Base-by-base conservation (phyloP, 176 grass and related monocot genomes). In the Lolium multiflorum region DNA sequence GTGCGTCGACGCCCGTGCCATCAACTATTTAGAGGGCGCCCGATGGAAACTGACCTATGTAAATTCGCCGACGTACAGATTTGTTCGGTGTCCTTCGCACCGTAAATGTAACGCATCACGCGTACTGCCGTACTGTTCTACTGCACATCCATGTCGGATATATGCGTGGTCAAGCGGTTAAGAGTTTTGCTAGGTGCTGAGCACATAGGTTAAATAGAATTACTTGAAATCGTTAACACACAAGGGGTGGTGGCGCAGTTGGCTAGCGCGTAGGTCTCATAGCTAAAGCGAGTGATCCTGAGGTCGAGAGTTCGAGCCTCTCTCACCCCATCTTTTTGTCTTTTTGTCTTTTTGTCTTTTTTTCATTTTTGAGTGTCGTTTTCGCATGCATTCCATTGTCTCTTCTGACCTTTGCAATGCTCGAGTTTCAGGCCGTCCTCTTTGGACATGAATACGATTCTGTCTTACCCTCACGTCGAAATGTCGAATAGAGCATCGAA, bases 261-360 rank as follows among this genome's bases (percentile, higher is more conserved):
- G 85, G 93, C 87, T 95, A 93, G 92, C 85, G 89, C 91, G 85
- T 93, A 93, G 89, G 84, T 94, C 89, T 91, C 84, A 85, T 95
- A 94, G 91, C 86, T 86, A 26, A 37, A 20, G 15, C 2, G 95
- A 92, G 91, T 89, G 1, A 95, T 95, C 95, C 91, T 94, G 93
- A 95, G 96, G 91, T 98, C 93, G 93, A 92, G 89, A 98, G 96
- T 94, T 95, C 93, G 86, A 95, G 90, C 96, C 93, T 95, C 93
- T 98, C 91, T 92, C 96, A 89, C 88, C 93, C 96, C 89, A 98
- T 1, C 6, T 18, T 4, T 66, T 17, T 18, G 31, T 3, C 31
- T 31, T 31, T 31, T n/a, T n/a, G n/a, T n/a, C n/a, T n/a, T 20
- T 16, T 11, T 5, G n/a, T n/a, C n/a, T 1, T 2, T 25, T 2